Evolutionary conservation across 441 rosid species (phyloP).

Genomic region (Gossypium schwendimanii): DNA sequence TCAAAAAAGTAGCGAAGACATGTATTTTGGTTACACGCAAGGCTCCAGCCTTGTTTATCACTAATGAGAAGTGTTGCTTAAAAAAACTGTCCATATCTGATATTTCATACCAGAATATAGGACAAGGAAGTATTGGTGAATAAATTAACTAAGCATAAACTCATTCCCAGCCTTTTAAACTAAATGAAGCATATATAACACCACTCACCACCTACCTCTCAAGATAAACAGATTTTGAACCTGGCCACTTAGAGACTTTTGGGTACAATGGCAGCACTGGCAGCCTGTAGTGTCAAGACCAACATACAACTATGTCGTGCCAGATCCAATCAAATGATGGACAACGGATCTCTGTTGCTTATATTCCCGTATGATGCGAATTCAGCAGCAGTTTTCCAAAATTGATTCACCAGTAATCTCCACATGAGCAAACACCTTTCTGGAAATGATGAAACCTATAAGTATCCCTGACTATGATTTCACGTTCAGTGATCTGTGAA

Average conservation of each 20-base stretch:
- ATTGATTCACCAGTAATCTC: constrained; percentile 42
- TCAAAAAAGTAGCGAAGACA: too few species aligned
- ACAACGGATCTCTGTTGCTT: background rate
- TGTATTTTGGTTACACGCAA: too few species aligned
- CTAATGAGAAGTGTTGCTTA: too few species aligned
- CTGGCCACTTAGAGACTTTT: background rate
- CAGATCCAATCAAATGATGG: background rate
- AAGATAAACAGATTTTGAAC: background rate
- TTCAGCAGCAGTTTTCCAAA: background rate
- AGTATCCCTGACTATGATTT: constrained; percentile 44
- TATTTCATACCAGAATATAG: too few species aligned
- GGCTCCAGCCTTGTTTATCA: too few species aligned
- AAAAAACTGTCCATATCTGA: too few species aligned
- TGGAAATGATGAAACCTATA: constrained; percentile 45
- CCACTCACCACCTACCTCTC: background rate
- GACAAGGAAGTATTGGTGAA: too few species aligned
- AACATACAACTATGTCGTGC: background rate
- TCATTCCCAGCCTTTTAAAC: background rate
- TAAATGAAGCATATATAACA: background rate
- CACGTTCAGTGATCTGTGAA: constrained; percentile 39
- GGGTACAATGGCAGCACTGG: background rate
- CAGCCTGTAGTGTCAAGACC: background rate
- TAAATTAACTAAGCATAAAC: too few species aligned
- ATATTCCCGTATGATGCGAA: background rate
- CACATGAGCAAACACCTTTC: constrained; percentile 45